Base-by-base conservation (phyloP, 768 basidiomycete species). In the Leccinum olivaceopallidum region DNA sequence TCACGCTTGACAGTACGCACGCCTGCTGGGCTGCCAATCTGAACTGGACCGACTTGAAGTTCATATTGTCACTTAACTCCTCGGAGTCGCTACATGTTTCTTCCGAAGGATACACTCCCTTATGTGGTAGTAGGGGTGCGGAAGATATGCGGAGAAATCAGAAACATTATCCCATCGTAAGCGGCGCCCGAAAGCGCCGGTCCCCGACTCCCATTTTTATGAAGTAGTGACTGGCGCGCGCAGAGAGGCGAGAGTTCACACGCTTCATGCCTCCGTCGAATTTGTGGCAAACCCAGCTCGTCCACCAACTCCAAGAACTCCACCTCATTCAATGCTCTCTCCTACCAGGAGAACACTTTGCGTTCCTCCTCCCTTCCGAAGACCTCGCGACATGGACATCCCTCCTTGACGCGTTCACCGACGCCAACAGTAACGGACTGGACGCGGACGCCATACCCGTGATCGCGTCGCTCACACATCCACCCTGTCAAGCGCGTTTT, bases 281-380 rank as follows among this genome's bases (percentile, higher is more conserved):
- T 44, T n/a, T 44, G 2, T 49, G 48, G 58, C 63, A 60, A 22
- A 55, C 58, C 34, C 30, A 53, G 6, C 56, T 65, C 14, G 54
- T 30, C 22, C 56, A 42, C 24, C 77, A 77, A 39, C 70, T 80
- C 42, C 69, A 84, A 69, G 88, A 91, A 66, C 70, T 90, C 0
- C 79, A 84, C 51, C 74, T 91, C 42, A 80, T 92, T 26, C 76
- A 73, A 57, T 83, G 79, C 39, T 88, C 88, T 0, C 78, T 91
- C 2, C 77, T 92, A 12, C 85, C 87, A 0, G 81, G 78, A 6
- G 89, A 92, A 75, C 32, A 66, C 4, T 67, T 87, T 49, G 55
- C 69, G 0, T 84, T 87, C 56, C 30, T 68, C 3, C 64, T 72
- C 3, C 44, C 68, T 2, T 60, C 77, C 3, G 78, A 80, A 6